A percentile compares a stretch with the other conserved stretches of the same genome.
Conservation (phyloP, 495 filamentous ascomycete genomes). For the Penicillium roqueforti region DNA sequence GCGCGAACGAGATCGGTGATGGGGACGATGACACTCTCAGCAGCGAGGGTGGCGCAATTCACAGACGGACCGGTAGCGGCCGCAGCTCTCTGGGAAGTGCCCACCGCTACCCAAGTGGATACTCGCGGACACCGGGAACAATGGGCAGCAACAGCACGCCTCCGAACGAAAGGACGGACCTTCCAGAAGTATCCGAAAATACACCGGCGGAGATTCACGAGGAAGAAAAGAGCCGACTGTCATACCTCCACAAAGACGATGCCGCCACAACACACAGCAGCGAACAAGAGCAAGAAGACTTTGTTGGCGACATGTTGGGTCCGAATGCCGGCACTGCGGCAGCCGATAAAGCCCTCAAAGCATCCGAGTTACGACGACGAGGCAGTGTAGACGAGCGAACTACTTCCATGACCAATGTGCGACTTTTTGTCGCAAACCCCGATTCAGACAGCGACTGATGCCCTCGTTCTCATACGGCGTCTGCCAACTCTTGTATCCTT, state of each 20-base stretch:
- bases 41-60: conserved; percentile 49
- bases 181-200: conserved; percentile 51
- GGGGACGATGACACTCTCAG: conserved; percentile 66
- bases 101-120: conserved; percentile 53
- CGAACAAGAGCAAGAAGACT: conserved; percentile 54
- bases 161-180: conserved; percentile 46
- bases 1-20: conserved; percentile 90
- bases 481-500: conserved; percentile 5
- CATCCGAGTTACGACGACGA: conserved; percentile 72
- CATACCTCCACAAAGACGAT: conserved; percentile 42
- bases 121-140: conserved; percentile 50
- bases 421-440: conserved; percentile 92
- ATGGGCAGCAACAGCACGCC: conserved; percentile 72
- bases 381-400: conserved; percentile 94
- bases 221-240: conserved; percentile 37
- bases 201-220: conserved; percentile 43
- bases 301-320: conserved; percentile 49
- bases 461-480: conserved; percentile 3
- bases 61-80: conserved; percentile 72
- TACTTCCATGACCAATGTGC: conserved; percentile 74
- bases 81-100: conserved; percentile 69
- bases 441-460: conserved; percentile 61
- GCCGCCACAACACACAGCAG: conserved; percentile 37
- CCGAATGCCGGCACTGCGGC: conserved; percentile 41
- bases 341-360: conserved; percentile 63